These are phyloP conservation scores for Ilyonectria robusta DNA, from an alignment of 2,329 filamentous ascomycete species.

Conservation along the genomic window DNA sequence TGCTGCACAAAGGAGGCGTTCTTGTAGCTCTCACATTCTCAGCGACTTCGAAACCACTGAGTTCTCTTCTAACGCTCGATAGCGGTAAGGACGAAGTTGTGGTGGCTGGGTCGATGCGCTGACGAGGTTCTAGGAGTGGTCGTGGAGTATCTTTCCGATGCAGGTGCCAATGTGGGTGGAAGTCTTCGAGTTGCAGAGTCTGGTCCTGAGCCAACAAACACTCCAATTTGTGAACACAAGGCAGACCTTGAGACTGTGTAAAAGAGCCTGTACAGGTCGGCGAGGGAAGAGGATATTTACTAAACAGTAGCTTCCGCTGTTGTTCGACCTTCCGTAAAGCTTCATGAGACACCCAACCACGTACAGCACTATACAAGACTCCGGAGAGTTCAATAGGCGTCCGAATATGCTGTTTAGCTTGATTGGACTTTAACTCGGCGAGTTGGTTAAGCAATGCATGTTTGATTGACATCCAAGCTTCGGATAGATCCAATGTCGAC, in stretches of 20 bases:
- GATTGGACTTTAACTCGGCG: background rate
- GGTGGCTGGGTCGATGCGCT: background rate
- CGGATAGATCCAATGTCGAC: background rate
- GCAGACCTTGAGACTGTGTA: background rate
- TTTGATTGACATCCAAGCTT: background rate
- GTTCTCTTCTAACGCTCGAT: background rate
- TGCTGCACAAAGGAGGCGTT: background rate
- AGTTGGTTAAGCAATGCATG: background rate
- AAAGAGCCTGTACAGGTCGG: background rate
- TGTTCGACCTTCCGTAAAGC: background rate
- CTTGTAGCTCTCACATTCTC: background rate
- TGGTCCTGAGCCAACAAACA: background rate
- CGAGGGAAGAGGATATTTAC: background rate
- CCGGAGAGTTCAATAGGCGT: background rate
- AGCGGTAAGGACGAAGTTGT: background rate
- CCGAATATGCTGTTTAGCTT: background rate
- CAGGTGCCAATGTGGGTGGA: slow-evolving; percentile 3
- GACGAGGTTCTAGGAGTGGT: background rate
- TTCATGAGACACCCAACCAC: background rate
- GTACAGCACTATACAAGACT: background rate
- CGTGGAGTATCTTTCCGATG: slow-evolving; percentile 1
- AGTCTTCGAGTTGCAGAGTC: background rate
- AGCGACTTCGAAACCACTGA: background rate
- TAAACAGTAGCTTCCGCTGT: background rate
- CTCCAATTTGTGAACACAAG: slow-evolving; percentile 1